Base-by-base conservation (phyloP, 352 stramenopile species). In the Pythium sukuiense region DNA sequence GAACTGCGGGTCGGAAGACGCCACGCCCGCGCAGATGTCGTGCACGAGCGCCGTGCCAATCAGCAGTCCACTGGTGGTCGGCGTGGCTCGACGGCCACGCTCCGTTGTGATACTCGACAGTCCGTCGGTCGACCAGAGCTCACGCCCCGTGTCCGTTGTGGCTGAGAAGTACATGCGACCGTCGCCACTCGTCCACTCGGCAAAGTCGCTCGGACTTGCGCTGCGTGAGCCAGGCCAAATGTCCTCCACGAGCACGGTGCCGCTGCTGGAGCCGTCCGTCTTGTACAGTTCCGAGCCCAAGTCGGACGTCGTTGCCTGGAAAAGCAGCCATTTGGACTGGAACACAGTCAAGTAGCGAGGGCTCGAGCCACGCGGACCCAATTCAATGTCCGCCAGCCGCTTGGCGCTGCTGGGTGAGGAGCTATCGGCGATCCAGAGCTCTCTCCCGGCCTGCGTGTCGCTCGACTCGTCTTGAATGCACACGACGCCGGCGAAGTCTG, bases 401-500 rank as follows among this genome's bases (percentile, higher is more conserved):
- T 52, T 65, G 11, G 79, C 84, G 13, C 75, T 69, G 8, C 50
- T 77, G 2, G 55, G 20, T 6, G 37, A 49, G 11, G 16, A 7
- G 29, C 62, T 83, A 55, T 93, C 82, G 1, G 76, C 77, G 26
- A 69, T 57, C 88, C 88, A 96, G 7, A 96, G 70, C 69, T 95
- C 85, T 18, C 61, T 46, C 0, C 79, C 83, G 35, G 57, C 55
- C 33, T 35, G 9, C 6, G 41, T 24, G 12, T 48, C 24, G 27
- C 26, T 30, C 1, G 33, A 26, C 1, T 58, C 53, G 35, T 83
- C 72, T 16, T 52, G 65, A 27, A 89, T 49, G 57, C 88, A 96
- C n/a, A 96, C 69, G 37, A 94, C 87, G 18, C 88, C 88, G 18
- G 86, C 88, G 64, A 96, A 96, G 2, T 83, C 63, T 3, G 68